Evolutionary conservation across 495 filamentous ascomycete species (phyloP).

Genomic region (Glarea lozoyensis): DNA sequence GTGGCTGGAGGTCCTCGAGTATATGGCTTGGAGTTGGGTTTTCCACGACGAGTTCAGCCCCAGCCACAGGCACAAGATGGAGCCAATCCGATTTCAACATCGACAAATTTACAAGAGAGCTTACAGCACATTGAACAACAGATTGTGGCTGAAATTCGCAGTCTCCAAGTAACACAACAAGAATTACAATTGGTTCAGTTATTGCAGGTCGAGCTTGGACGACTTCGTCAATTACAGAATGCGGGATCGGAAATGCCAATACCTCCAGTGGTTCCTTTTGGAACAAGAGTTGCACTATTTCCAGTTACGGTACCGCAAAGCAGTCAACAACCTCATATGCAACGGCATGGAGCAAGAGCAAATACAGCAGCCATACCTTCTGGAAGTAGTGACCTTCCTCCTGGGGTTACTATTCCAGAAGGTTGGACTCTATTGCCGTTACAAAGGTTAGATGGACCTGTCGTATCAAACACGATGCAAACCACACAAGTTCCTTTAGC

Average conservation of each 20-base stretch:
- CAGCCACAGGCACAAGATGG: conserved; percentile 17
- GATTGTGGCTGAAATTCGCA: conserved; percentile 53
- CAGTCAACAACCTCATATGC: too few species aligned
- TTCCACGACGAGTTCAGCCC: conserved; percentile 16
- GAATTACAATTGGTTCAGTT: conserved; percentile 46
- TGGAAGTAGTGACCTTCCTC: conserved; percentile 60
- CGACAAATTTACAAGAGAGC: conserved; percentile 39
- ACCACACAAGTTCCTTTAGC: neutral
- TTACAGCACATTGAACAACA: conserved; percentile 57
- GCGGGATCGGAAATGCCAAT: conserved; percentile 19
- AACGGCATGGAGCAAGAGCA: conserved; percentile 31
- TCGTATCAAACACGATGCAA: neutral
- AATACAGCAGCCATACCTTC: conserved; percentile 43
- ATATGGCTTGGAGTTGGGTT: conserved; percentile 21
- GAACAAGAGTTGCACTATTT: conserved; percentile 9
- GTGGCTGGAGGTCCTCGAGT: conserved; percentile 6
- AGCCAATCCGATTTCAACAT: conserved; percentile 2
- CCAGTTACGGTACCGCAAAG: conserved; percentile 10
- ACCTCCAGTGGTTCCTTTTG: conserved; percentile 20
- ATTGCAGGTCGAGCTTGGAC: conserved; percentile 55
- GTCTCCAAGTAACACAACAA: conserved; percentile 42
- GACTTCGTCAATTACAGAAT: conserved; percentile 38
- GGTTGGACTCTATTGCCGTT: conserved; percentile 72
- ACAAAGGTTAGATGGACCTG: conserved; percentile 40
- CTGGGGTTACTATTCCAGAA: conserved; percentile 61